These are phyloP conservation scores for Starmerella asiatica DNA, from an alignment of 805 yeast species.

Conservation along the genomic window DNA sequence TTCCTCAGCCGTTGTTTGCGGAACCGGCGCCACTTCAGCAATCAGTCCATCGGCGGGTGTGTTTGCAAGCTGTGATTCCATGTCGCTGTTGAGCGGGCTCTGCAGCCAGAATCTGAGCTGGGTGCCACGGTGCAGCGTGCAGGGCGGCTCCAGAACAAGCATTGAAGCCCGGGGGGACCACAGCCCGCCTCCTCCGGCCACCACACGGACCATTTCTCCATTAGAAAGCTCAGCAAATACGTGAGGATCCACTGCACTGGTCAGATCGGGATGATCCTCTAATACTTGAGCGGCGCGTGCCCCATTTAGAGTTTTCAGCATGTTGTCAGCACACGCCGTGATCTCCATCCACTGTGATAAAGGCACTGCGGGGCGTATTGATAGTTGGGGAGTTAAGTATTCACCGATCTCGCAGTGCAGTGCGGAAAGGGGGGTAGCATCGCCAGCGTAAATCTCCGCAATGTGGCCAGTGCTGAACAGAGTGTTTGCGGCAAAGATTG, in stretches of 20 bases:
- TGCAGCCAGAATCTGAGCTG: slow-evolving; percentile 31
- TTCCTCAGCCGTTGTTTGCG: slow-evolving; percentile 19
- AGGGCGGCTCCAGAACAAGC: slow-evolving; percentile 52
- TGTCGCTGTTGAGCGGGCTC: slow-evolving; percentile 9
- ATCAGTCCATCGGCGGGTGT: slow-evolving; percentile 13
- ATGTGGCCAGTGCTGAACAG: slow-evolving; percentile 23
- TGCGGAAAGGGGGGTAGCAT: slow-evolving; percentile 10
- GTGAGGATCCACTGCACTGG: slow-evolving; percentile 13
- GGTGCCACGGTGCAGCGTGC: slow-evolving; percentile 35
- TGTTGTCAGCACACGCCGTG: slow-evolving; percentile 42
- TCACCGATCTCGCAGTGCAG: slow-evolving; percentile 16
- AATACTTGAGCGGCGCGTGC: slow-evolving; percentile 45
- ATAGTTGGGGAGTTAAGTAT: background rate
- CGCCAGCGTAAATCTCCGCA: slow-evolving; percentile 15
- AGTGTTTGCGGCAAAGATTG: slow-evolving; percentile 26
- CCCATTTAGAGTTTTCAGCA: slow-evolving; percentile 43
- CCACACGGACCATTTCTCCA: slow-evolving; percentile 35
- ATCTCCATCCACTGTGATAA: slow-evolving; percentile 27
- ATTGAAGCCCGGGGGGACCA: slow-evolving; percentile 61
- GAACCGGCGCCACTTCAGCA: slow-evolving; percentile 23
- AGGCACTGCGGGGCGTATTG: slow-evolving; percentile 15
- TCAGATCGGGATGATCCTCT: slow-evolving; percentile 26
- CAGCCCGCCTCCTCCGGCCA: slow-evolving; percentile 68
- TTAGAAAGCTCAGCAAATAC: slow-evolving; percentile 20
- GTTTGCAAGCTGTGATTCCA: slow-evolving; percentile 15